These are phyloP conservation scores for Hanseniaspora thailandica DNA, from an alignment of 805 yeast genomes.

Conservation along the genomic window DNA sequence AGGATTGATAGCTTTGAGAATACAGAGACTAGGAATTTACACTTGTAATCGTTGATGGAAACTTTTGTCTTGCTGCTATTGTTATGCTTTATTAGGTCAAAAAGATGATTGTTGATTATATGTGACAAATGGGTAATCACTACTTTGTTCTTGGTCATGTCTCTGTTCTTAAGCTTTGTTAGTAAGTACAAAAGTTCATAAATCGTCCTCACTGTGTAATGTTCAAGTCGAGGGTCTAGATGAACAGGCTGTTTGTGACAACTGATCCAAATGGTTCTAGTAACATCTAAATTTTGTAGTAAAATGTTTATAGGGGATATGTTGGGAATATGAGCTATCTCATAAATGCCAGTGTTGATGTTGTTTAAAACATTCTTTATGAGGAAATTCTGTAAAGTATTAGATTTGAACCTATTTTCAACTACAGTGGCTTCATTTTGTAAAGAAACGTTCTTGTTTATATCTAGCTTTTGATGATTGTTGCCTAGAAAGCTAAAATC, in stretches of 20 bases:
- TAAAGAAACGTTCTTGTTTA: not conserved
- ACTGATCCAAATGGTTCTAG: constrained; percentile 5
- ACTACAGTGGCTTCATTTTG: not conserved
- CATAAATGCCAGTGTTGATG: constrained; percentile 4
- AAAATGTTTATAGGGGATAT: constrained; percentile 8
- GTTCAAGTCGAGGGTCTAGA: not conserved
- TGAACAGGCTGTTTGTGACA: constrained; percentile 2
- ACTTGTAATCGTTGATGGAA: constrained; percentile 3
- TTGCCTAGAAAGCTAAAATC: constrained; percentile 10
- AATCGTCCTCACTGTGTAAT: not conserved
- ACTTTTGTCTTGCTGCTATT: not conserved
- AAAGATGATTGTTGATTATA: constrained; percentile 2
- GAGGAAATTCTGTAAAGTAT: constrained; percentile 2
- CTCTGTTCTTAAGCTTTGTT: not conserved
- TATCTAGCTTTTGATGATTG: not conserved
- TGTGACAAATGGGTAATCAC: constrained; percentile 6
- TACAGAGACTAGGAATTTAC: not conserved
- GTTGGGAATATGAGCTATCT: constrained; percentile 8
- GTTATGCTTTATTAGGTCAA: not conserved
- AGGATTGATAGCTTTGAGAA: not conserved
- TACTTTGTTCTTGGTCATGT: not conserved
- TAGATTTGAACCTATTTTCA: not conserved
- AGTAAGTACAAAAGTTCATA: not conserved
- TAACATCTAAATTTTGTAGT: not conserved
- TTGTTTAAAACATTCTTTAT: not conserved